These are phyloP conservation scores for Ophiostoma himal-ulmi DNA, from an alignment of 2,329 filamentous ascomycete genomes.

Conservation along the genomic window DNA sequence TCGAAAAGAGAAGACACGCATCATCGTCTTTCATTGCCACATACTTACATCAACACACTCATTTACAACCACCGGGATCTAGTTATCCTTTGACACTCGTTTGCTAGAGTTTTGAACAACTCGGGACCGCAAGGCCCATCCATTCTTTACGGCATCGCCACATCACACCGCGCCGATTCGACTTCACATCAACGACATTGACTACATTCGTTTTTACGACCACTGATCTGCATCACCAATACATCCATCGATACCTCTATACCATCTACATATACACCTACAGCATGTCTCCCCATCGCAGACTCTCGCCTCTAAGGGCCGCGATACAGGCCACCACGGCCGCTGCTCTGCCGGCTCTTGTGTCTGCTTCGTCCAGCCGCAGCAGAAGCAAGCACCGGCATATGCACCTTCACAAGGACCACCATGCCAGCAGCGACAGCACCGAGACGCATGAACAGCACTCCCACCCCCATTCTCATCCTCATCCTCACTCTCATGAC, in stretches of 20 bases:
- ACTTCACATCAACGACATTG: neutral
- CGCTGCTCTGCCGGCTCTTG: neutral
- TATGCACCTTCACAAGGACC: conserved; percentile 25
- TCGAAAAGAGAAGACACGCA: neutral
- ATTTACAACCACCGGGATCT: neutral
- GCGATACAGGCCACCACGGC: conserved; percentile 32
- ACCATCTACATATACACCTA: neutral
- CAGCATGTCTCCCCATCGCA: conserved; percentile 29
- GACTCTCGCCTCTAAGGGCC: conserved; percentile 47
- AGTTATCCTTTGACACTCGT: conserved; percentile 5
- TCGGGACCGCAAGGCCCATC: neutral
- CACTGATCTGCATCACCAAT: neutral
- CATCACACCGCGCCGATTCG: neutral
- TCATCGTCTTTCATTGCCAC: neutral
- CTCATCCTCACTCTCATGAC: neutral
- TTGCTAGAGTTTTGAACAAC: conserved; percentile 1
- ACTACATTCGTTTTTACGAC: conserved; percentile 2
- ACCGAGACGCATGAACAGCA: neutral
- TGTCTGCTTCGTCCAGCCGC: neutral
- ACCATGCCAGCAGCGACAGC: conserved; percentile 11
- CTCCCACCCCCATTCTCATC: neutral
- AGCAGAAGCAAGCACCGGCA: conserved; percentile 31
- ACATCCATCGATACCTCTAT: too few relatives aligned
- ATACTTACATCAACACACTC: neutral
- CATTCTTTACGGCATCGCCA: conserved; percentile 11